These are phyloP conservation scores for Neoboletus magnificus DNA, from an alignment of 768 basidiomycete species.

Conservation along the genomic window DNA sequence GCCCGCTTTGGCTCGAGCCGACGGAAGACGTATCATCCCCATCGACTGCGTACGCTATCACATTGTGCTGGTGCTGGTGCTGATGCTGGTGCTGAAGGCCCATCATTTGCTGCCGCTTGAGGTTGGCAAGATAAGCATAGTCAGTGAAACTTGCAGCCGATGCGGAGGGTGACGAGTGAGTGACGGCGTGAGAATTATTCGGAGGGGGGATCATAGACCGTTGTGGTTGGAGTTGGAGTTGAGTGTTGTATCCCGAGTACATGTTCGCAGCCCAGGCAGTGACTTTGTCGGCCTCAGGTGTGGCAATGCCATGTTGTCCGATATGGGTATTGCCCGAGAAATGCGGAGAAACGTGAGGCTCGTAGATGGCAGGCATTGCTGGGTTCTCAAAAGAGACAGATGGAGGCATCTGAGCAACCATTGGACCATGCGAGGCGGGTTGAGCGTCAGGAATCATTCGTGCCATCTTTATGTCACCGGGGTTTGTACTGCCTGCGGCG, in stretches of 20 bases:
- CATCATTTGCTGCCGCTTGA: conserved; percentile 30
- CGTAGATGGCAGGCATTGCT: conserved; percentile 44
- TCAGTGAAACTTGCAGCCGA: conserved; percentile 14
- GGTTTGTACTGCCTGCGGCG: conserved; percentile 31
- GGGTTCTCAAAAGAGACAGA: conserved; percentile 52
- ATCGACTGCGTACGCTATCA: conserved; percentile 30
- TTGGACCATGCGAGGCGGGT: conserved; percentile 34
- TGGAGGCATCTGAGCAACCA: conserved; percentile 44
- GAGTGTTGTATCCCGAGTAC: conserved; percentile 27
- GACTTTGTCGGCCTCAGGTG: conserved; percentile 27
- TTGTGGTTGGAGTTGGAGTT: conserved; percentile 31
- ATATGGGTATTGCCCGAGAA: conserved; percentile 22
- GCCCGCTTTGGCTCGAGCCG: conserved; percentile 32
- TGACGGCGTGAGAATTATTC: conserved; percentile 35
- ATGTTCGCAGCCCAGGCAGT: conserved; percentile 31
- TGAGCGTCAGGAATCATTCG: conserved; percentile 25
- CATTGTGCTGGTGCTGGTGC: conserved; percentile 29
- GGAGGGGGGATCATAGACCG: conserved; percentile 43
- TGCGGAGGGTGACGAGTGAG: conserved; percentile 17
- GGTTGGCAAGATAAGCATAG: conserved; percentile 25
- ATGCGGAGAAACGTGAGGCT: conserved; percentile 35
- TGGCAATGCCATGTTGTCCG: conserved; percentile 18
- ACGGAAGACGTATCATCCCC: conserved; percentile 40
- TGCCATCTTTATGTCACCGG: conserved; percentile 24
- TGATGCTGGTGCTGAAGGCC: conserved; percentile 34